These are phyloP conservation scores for Zymoseptoria pseudotritici DNA, from an alignment of 2,329 filamentous ascomycete species.

Conservation along the genomic window DNA sequence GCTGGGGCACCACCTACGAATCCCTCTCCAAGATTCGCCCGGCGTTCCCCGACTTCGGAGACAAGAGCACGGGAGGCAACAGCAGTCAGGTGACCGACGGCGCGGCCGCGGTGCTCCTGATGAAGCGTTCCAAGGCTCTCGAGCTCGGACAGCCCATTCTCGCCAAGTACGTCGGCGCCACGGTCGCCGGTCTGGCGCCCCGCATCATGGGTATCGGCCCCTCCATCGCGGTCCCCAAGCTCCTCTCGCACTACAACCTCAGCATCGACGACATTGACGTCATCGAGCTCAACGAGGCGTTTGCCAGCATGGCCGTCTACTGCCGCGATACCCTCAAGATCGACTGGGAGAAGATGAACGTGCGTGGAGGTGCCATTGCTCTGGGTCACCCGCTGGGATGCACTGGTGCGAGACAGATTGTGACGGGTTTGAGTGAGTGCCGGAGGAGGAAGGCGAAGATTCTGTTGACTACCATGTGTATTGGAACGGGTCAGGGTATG, in stretches of 20 bases:
- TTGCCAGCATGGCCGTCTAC: conserved; percentile 96
- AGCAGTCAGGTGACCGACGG: conserved; percentile 93
- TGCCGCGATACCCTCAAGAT: conserved; percentile 59
- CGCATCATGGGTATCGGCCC: conserved; percentile 96
- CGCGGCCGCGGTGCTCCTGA: conserved; percentile 79
- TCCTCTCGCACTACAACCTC: conserved; percentile 72
- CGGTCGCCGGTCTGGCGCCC: conserved; percentile 80
- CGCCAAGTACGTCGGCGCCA: conserved; percentile 89
- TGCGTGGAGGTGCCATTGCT: conserved; percentile 73
- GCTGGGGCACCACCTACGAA: conserved; percentile 83
- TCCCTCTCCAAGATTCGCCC: conserved; percentile 73
- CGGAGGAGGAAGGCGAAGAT: conserved; percentile 29
- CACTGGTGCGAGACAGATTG: conserved; percentile 73
- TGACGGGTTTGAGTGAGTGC: conserved; percentile 55
- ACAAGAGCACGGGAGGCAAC: conserved; percentile 84
- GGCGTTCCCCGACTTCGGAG: conserved; percentile 85
- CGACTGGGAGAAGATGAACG: conserved; percentile 71
- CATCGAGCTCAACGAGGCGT: conserved; percentile 94
- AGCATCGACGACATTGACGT: conserved; percentile 78
- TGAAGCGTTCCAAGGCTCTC: conserved; percentile 87
- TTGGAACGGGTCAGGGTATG: conserved; percentile 61
- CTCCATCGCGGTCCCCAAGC: conserved; percentile 65
- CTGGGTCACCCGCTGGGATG: conserved; percentile 75
- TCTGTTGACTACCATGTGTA: conserved; percentile 84
- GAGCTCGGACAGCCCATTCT: conserved; percentile 84